Evolutionary conservation across 352 stramenopile genomes (phyloP).

Genomic region (Phytophthora multivora): DNA sequence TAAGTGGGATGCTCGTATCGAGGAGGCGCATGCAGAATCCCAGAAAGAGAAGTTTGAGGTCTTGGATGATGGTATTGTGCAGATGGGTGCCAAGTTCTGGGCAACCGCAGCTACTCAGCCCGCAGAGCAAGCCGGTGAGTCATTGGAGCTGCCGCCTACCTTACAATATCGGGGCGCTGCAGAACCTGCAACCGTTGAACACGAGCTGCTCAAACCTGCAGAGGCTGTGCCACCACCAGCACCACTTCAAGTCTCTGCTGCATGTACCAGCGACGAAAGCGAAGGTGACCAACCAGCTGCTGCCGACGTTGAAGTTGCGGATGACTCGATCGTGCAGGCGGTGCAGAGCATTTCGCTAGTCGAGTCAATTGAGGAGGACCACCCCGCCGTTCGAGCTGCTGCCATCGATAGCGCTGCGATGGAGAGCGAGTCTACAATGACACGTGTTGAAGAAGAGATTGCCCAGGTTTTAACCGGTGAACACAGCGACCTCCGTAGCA

Average conservation of each 20-base stretch:
- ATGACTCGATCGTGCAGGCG: neutral
- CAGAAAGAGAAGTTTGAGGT: constrained; percentile 42
- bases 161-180: neutral
- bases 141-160: neutral
- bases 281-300: constrained; percentile 22
- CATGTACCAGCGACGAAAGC: neutral
- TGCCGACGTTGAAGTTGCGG: constrained; percentile 25
- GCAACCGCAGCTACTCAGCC: constrained; percentile 15
- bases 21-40: constrained; percentile 51
- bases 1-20: constrained; percentile 68
- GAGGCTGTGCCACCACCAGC: neutral
- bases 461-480: neutral
- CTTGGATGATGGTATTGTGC: constrained; percentile 46
- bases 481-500: neutral
- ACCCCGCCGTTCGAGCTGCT: neutral
- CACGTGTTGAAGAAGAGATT: constrained; percentile 4
- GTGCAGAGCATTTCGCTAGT: constrained; percentile 25
- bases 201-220: neutral
- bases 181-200: neutral
- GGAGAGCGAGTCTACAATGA: constrained; percentile 3
- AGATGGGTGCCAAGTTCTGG: constrained; percentile 60
- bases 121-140: neutral
- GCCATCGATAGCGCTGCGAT: neutral
- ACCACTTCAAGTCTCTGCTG: too few relatives aligned
- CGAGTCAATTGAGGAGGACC: constrained; percentile 1